Evolutionary conservation across 2,329 filamentous ascomycete species (phyloP), one percentile per base, ranked within the genome.

Genomic region (Cercospora nicotianae): DNA sequence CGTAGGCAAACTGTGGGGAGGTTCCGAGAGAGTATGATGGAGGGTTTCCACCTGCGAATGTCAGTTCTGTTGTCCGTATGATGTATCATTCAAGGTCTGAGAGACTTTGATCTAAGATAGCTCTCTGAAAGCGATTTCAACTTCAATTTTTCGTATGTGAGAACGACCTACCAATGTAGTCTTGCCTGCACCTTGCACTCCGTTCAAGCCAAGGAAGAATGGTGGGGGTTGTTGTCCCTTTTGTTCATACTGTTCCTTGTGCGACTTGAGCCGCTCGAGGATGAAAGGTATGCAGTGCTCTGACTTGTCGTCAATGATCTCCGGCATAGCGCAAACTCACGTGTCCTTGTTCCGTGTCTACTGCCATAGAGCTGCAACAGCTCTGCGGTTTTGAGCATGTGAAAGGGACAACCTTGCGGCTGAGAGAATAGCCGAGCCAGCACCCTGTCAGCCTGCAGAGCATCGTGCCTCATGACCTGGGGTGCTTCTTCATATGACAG

Each of bases 161-260:
- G 10, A 26, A 53, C 20, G 36, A 73, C 83, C 77, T 78, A 87
- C 93, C 75, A 97, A 86, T 12, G 94, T 96, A 3, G 94, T 96
- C 83, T 98, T 97, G 73, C 94, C 94, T 42, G 92, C 90, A 69
- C 94, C 94, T 81, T 97, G 94, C 30, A 97, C 88, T 69, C 94
- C 94, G 75, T 96, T 96, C 75, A 98, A 86, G 58, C 93, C 94
- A 70, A 97, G 85, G 78, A 97, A 88, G 79, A 97, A 91, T 30
- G 93, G 93, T 20, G 85, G 86, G 62, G 81, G 76, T 23, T 72
- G 63, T 67, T 77, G 69, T 45, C 76, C 76, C 45, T 74, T 69
- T 18, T 74, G 74, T 70, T 80, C 77, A 69, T 80, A 81, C 18
- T 78, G 75, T 60, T 77, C 65, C 48, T 81, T 81, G 77, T 90